Conservation (phyloP, 257 asterid genomes). For the Plectranthus barbatus region DNA sequence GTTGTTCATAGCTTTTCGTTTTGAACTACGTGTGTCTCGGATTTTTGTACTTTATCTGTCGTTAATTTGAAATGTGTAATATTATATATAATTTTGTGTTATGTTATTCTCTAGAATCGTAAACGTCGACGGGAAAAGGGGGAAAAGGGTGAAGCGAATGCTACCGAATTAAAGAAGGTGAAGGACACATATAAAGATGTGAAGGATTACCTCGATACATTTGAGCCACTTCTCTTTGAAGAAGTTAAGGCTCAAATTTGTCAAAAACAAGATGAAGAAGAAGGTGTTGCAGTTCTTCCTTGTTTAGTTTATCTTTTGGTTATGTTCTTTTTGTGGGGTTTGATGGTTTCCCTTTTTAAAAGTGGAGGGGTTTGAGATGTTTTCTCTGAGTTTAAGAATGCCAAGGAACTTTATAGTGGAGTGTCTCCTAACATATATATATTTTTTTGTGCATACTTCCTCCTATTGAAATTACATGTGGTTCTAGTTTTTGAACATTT, state of each 20-base stretch:
- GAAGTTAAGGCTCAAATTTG: slow-evolving; percentile 87
- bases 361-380: neutral
- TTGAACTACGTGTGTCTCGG: neutral
- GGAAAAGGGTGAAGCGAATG: slow-evolving; percentile 21
- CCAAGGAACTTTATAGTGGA: neutral
- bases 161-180: slow-evolving; percentile 47
- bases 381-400: neutral
- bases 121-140: slow-evolving; percentile 21
- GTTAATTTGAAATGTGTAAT: neutral
- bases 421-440: neutral
- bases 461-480: neutral
- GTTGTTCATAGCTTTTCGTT: neutral
- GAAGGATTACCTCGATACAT: slow-evolving; percentile 63
- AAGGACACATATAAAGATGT: slow-evolving; percentile 63
- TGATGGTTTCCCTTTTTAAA: neutral
- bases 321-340: neutral
- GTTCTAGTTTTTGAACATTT: slow-evolving; percentile 1
- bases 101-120: slow-evolving; percentile 20
- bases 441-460: neutral
- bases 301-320: neutral
- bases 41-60: neutral
- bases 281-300: slow-evolving; percentile 27
- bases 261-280: slow-evolving; percentile 38
- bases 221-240: slow-evolving; percentile 90
- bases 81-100: too few species aligned